A percentile compares a stretch with the other conserved stretches of the same genome.
These are phyloP conservation scores for Kodamaea restingae DNA, from an alignment of 805 yeast species.

Conservation along the genomic window DNA sequence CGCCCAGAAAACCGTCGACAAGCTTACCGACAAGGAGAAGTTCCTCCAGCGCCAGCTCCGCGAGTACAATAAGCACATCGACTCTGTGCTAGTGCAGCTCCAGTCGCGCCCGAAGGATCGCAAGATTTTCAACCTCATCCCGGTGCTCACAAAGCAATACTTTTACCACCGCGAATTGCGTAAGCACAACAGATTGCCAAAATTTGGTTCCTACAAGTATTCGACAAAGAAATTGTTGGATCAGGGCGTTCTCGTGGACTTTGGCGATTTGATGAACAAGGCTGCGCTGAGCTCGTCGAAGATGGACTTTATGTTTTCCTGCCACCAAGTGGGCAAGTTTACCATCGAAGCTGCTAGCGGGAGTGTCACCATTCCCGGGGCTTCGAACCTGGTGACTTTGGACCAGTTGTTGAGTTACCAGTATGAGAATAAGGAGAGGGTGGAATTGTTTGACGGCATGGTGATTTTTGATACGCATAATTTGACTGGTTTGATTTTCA, in stretches of 20 bases:
- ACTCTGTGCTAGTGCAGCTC: constrained; percentile 37
- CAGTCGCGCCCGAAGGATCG: constrained; percentile 45
- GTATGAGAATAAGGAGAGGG: constrained; percentile 55
- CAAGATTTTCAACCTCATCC: constrained; percentile 45
- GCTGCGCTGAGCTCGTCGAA: constrained; percentile 52
- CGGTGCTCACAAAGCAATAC: constrained; percentile 67
- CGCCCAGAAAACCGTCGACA: constrained; percentile 40
- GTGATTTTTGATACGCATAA: constrained; percentile 66
- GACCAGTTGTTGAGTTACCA: constrained; percentile 72
- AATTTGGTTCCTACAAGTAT: constrained; percentile 75
- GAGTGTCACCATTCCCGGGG: constrained; percentile 59
- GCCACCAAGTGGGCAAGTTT: constrained; percentile 70
- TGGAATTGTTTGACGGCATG: constrained; percentile 62
- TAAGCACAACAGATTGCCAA: constrained; percentile 61
- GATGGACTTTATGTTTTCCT: constrained; percentile 68
- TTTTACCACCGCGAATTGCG: constrained; percentile 70
- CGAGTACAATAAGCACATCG: constrained; percentile 48
- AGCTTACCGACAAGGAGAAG: constrained; percentile 42
- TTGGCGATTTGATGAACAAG: constrained; percentile 47
- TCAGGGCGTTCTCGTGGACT: constrained; percentile 58
- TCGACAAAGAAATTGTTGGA: constrained; percentile 73
- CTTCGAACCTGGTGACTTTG: constrained; percentile 54
- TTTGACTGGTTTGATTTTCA: constrained; percentile 64
- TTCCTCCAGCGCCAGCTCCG: constrained; percentile 41
- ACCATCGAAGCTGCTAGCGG: constrained; percentile 73